Evolutionary conservation across 805 yeast species (phyloP), one percentile per base, ranked within the genome.

Genomic region (Wickerhamomyces kurtzmanii): DNA sequence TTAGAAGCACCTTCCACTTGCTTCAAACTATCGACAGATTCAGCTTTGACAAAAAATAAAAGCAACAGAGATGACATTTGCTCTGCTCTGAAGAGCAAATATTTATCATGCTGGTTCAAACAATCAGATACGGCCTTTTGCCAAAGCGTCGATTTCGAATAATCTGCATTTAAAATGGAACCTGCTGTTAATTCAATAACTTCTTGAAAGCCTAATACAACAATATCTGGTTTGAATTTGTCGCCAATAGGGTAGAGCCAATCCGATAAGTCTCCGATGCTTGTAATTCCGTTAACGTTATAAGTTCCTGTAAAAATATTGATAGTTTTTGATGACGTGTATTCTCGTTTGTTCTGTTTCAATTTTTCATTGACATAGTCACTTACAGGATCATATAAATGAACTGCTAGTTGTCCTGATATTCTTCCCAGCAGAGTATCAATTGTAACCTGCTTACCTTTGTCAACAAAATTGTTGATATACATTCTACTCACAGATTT

Each of bases 401-500:
- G 56, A 3, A 91, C 96, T 0, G 78, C 68, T 5, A 47, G 40
- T 35, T 86, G 89, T 24, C 75, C 72, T 11, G 80, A 78, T 26
- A 79, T 68, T 35, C 85, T 70, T 2, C 99, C 99, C 19, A 91
- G 63, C 23, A 89, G 55, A 5, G 82, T 63, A 49, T 89, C 98
- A 36, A 87, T 87, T 2, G 86, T 81, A n/a, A 74, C 71, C 49
- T 91, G 99, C 36, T 86, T 82, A 23, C 75, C 77, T 42, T 82
- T 82, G 55, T 91, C 99, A 44, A 85, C 87, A 55, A 91, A 91
- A 38, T 93, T 89, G 56, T 91, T 91, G 49, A 91, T 89, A 51
- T 91, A 91, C 72, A 91, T 75, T 53, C 99, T 67, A 23, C 94
- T 78, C 7, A 91, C 95, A 0, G 96, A 84, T 54, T 91, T 91